These are phyloP conservation scores for Coniferiporia weirii DNA, from an alignment of 1,284 basidiomycete genomes.

Conservation along the genomic window DNA sequence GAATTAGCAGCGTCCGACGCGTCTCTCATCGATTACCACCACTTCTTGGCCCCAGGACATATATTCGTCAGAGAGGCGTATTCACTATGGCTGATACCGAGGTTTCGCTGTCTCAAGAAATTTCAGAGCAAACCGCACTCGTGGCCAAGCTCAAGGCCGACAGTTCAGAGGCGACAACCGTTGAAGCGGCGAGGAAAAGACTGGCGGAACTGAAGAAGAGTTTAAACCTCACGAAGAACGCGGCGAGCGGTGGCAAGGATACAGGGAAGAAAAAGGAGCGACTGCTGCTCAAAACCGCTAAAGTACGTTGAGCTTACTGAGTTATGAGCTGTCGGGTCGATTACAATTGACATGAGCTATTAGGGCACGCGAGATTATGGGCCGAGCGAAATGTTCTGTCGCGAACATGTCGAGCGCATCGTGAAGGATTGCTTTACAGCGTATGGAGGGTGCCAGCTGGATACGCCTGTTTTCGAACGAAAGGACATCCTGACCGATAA, in stretches of 20 bases:
- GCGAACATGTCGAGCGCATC: slow-evolving; percentile 85
- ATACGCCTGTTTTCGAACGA: slow-evolving; percentile 97
- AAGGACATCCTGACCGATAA: slow-evolving; percentile 95
- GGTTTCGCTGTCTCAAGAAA: slow-evolving; percentile 32
- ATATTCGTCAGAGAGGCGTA: neutral
- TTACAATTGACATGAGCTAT: slow-evolving; percentile 17
- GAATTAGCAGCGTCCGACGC: slow-evolving; percentile 2
- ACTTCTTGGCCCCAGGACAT: neutral
- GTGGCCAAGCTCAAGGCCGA: slow-evolving; percentile 58
- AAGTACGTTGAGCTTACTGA: slow-evolving; percentile 43
- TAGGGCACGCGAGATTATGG: slow-evolving; percentile 97
- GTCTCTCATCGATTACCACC: slow-evolving; percentile 12
- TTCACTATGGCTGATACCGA: slow-evolving; percentile 9
- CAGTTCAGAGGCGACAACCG: slow-evolving; percentile 39
- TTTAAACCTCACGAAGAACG: slow-evolving; percentile 41
- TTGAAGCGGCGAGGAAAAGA: slow-evolving; percentile 65
- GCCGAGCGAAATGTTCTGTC: slow-evolving; percentile 89
- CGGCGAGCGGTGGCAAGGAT: slow-evolving; percentile 30
- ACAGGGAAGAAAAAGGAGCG: slow-evolving; percentile 57
- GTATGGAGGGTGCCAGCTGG: slow-evolving; percentile 90
- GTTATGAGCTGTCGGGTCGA: neutral
- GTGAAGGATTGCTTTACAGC: slow-evolving; percentile 87
- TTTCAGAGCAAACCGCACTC: slow-evolving; percentile 46
- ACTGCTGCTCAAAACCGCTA: slow-evolving; percentile 75
- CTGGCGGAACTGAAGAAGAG: slow-evolving; percentile 64